Evolutionary conservation across 495 filamentous ascomycete species (phyloP), one percentile per base, ranked within the genome.

Genomic region (Aspergillus funiculosus): DNA sequence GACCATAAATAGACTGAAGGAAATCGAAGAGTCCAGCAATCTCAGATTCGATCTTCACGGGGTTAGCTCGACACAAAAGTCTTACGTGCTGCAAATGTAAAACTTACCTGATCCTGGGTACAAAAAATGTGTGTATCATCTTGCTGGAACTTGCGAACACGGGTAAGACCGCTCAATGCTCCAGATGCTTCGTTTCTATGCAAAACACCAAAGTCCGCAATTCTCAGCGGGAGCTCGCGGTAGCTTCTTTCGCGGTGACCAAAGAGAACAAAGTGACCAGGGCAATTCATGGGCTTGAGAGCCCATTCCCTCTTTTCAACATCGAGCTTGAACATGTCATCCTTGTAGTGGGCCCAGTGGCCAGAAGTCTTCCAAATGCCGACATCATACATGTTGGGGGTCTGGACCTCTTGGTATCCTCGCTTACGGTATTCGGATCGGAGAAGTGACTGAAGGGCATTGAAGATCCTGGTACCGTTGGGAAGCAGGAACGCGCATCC

Each of bases 221-320:
- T 78, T 51, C 90, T 74, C 64, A 91, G 76, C 37, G 92, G 92
- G 43, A 97, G 68, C 58, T 98, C 90, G 46, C 84, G 74, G 69
- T 98, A 92, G 60, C 80, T 89, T 53, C 83, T 76, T 51, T 85
- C 89, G 40, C 85, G 75, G 60, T 87, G 83, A 11, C 68, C 76
- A 60, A 92, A 94, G 45, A 94, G 75, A 19, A 86, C 63, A 54
- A 81, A 86, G 64, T 92, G 87, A 6, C 86, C 88, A 3, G 94
- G 92, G 67, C 92, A 98, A 67, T 97, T 97, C 92, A 98, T 98
- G 25, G 94, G 92, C 71, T 98, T 98, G 29, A 98, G 75, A 38
- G 66, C 73, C 67, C 65, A 76, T 30, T 85, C 78, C 44, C 87
- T 81, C 75, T 97, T 95, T 58, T 97, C 89, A 25, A 90, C 78